A percentile compares a stretch with the other conserved stretches of the same genome.
phyloP scores from a whole-genome alignment of 2,329 filamentous ascomycete species.

The Monosporascus sp. region DNA sequence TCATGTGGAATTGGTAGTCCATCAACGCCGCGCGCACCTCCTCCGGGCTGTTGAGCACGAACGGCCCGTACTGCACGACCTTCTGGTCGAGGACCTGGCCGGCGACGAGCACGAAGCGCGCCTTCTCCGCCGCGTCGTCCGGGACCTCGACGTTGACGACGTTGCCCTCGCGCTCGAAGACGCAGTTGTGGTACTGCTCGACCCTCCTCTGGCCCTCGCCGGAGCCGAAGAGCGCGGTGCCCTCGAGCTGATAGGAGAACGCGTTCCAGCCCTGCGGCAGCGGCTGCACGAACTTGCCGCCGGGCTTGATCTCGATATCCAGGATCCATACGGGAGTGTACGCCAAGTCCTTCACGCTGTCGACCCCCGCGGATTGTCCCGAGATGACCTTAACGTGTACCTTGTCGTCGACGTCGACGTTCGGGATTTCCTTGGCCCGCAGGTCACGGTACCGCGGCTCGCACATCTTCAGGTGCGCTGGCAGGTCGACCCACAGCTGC shows the following conservation, averaged over 20 bases:
- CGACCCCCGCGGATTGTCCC: constrained; percentile 75
- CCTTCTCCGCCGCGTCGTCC: constrained; percentile 49
- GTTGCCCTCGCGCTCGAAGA: constrained; percentile 78
- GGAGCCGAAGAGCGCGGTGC: constrained; percentile 59
- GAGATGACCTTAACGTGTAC: constrained; percentile 88
- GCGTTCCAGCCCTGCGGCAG: constrained; percentile 82
- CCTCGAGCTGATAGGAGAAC: constrained; percentile 81
- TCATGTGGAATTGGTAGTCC: constrained; percentile 59
- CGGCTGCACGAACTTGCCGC: constrained; percentile 69
- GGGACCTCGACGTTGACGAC: constrained; percentile 66
- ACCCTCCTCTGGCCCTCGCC: constrained; percentile 49
- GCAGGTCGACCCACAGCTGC: constrained; percentile 94
- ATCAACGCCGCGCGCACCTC: constrained; percentile 62
- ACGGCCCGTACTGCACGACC: constrained; percentile 67
- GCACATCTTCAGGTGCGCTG: constrained; percentile 73
- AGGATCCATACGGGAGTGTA: constrained; percentile 98
- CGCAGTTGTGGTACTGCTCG: constrained; percentile 76
- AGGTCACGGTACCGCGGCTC: constrained; percentile 92
- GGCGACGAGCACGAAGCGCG: constrained; percentile 59
- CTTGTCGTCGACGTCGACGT: constrained; percentile 63
- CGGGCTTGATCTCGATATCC: constrained; percentile 74
- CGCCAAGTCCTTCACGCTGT: constrained; percentile 82
- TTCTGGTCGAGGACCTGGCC: constrained; percentile 65
- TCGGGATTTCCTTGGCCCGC: constrained; percentile 70
- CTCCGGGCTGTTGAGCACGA: constrained; percentile 58